Evolutionary conservation across 1,284 basidiomycete species (phyloP).

Genomic region (Hemileia vastatrix): DNA sequence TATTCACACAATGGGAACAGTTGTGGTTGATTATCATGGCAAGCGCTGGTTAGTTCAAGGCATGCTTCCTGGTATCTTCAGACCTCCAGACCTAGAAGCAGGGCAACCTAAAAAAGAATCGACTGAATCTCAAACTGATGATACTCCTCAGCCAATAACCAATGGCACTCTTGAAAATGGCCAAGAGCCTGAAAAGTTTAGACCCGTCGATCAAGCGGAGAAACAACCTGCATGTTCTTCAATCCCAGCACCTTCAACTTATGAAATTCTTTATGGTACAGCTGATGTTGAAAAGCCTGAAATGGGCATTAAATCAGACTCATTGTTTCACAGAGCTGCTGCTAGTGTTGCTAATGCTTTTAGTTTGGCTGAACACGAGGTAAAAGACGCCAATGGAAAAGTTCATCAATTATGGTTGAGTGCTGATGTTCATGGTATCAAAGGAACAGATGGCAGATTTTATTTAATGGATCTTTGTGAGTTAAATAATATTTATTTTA

Average conservation of each 20-base stretch:
- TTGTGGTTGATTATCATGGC: slow-evolving; percentile 53
- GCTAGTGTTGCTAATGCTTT: slow-evolving; percentile 49
- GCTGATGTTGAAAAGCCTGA: slow-evolving; percentile 50
- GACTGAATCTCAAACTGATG: slow-evolving; percentile 24
- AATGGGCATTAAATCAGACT: slow-evolving; percentile 46
- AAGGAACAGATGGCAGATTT: slow-evolving; percentile 51
- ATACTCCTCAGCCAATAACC: slow-evolving; percentile 22
- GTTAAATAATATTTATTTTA: slow-evolving; percentile 2
- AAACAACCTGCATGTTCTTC: slow-evolving; percentile 56
- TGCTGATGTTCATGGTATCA: slow-evolving; percentile 53
- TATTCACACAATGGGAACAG: slow-evolving; percentile 43
- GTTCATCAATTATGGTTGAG: slow-evolving; percentile 50
- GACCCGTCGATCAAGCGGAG: slow-evolving; percentile 69
- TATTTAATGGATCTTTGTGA: slow-evolving; percentile 52
- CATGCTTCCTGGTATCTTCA: slow-evolving; percentile 53
- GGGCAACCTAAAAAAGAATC: slow-evolving; percentile 34
- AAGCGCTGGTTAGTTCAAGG: slow-evolving; percentile 54
- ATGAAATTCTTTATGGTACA: slow-evolving; percentile 51
- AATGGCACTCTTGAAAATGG: slow-evolving; percentile 17
- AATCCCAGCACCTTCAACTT: slow-evolving; percentile 45
- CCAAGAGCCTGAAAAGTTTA: slow-evolving; percentile 27
- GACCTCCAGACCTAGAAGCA: slow-evolving; percentile 34
- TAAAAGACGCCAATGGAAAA: slow-evolving; percentile 47
- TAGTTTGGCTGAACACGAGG: slow-evolving; percentile 50
- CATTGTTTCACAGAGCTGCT: slow-evolving; percentile 50